A percentile compares a stretch with the other conserved stretches of the same genome.
Evolutionary conservation across 208 protist species (phyloP).

Genomic region (Tritrichomonas foetus): DNA sequence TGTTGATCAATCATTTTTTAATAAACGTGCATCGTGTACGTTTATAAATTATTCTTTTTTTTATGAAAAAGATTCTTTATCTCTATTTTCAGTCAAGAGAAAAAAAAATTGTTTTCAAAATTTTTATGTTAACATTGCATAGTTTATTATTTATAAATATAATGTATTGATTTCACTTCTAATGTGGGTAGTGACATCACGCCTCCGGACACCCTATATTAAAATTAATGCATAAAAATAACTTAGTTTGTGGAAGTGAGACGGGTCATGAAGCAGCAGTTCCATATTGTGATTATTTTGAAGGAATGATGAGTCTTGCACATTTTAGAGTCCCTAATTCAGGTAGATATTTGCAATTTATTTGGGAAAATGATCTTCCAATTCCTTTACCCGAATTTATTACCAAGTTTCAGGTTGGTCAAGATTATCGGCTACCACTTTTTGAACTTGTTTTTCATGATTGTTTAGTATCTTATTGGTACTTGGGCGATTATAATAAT

Average conservation of each 20-base stretch:
- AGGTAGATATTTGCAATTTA: background rate
- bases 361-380: too few species aligned
- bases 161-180: too few species aligned
- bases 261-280: background rate
- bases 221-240: background rate
- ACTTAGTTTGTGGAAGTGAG: background rate
- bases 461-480: background rate
- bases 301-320: constrained; percentile 26
- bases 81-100: too few species aligned
- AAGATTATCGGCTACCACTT: background rate
- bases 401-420: background rate
- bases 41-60: too few species aligned
- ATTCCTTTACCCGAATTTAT: background rate
- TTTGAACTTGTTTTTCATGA: constrained; percentile 16
- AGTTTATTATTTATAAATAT: too few species aligned
- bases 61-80: too few species aligned
- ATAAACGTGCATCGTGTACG: too few species aligned
- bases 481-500: constrained; percentile 29
- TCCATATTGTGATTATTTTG: background rate
- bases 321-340: background rate
- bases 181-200: too few species aligned
- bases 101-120: too few species aligned
- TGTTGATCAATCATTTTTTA: too few species aligned
- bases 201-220: too few species aligned
- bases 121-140: too few species aligned